A percentile compares a stretch with the other conserved stretches of the same genome.
phyloP scores from a whole-genome alignment of 148 eudicot genomes.

The Persicaria tinctoria region DNA sequence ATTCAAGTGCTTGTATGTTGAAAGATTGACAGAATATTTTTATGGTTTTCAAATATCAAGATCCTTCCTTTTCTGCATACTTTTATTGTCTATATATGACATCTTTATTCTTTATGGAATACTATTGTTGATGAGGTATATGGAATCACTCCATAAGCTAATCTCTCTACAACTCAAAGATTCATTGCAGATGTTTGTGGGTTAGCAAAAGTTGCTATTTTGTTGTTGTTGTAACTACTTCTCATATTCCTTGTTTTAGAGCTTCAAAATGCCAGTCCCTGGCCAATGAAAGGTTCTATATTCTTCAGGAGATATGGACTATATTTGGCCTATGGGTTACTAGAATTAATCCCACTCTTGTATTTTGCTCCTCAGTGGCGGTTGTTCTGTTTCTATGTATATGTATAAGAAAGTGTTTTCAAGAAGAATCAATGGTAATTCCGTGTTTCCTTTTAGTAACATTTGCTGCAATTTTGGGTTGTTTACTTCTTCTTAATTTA shows the following conservation, averaged over 20 bases:
- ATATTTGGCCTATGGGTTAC: slow-evolving; percentile 40
- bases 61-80: no score
- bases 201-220: slow-evolving; percentile 20
- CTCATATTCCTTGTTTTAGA: background rate
- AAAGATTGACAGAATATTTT: no score
- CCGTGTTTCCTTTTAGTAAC: no score
- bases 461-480: no score
- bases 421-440: no score
- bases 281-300: background rate
- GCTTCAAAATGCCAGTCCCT: background rate
- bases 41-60: no score
- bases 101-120: background rate
- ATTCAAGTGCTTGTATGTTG: no score
- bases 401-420: slow-evolving; percentile 23
- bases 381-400: slow-evolving; percentile 55
- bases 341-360: slow-evolving; percentile 42
- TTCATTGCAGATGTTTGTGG: slow-evolving; percentile 49
- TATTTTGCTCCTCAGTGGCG: slow-evolving; percentile 47
- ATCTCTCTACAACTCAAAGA: slow-evolving; percentile 36
- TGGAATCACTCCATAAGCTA: slow-evolving; percentile 20
- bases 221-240: background rate
- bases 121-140: slow-evolving; percentile 17
- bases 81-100: background rate
- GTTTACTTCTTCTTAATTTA: no score
- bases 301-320: slow-evolving; percentile 53